Evolutionary conservation across 2,329 filamentous ascomycete species (phyloP).

Genomic region (Fusarium humuli): DNA sequence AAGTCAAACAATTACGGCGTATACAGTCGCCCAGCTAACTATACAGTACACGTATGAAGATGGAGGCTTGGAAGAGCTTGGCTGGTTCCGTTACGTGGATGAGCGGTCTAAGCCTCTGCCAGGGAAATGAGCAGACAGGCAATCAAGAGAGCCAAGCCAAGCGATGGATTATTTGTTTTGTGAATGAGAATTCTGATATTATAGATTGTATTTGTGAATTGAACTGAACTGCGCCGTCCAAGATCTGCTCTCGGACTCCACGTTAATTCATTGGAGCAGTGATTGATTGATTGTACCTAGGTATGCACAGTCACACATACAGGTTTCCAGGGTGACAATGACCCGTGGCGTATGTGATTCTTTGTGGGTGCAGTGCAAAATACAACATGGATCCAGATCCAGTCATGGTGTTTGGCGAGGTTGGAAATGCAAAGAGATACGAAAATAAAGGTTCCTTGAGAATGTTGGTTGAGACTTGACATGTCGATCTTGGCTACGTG

Average conservation of each 20-base stretch:
- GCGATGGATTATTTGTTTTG: constrained; percentile 8
- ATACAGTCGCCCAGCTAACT: neutral
- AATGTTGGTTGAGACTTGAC: constrained; percentile 16
- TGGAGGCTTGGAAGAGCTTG: constrained; percentile 15
- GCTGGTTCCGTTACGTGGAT: constrained; percentile 28
- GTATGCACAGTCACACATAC: neutral
- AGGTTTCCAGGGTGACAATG: neutral
- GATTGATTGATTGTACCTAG: neutral
- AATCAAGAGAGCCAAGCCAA: neutral
- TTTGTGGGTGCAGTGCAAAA: constrained; percentile 1
- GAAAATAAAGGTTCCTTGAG: constrained; percentile 19
- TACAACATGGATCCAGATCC: neutral
- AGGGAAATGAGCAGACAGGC: constrained; percentile 24
- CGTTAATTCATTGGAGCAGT: constrained; percentile 3
- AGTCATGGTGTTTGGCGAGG: neutral
- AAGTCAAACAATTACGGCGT: constrained; percentile 14
- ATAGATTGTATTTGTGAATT: neutral
- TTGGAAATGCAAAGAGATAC: constrained; percentile 7
- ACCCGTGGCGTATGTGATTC: neutral
- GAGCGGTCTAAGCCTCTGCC: constrained; percentile 28
- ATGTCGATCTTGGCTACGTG: constrained; percentile 16
- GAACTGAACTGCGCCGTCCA: neutral
- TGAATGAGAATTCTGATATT: neutral
- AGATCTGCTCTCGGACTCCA: constrained; percentile 1
- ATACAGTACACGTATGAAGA: neutral